Evolutionary conservation across 2,329 filamentous ascomycete genomes (phyloP).

Genomic region (Beauveria australis): DNA sequence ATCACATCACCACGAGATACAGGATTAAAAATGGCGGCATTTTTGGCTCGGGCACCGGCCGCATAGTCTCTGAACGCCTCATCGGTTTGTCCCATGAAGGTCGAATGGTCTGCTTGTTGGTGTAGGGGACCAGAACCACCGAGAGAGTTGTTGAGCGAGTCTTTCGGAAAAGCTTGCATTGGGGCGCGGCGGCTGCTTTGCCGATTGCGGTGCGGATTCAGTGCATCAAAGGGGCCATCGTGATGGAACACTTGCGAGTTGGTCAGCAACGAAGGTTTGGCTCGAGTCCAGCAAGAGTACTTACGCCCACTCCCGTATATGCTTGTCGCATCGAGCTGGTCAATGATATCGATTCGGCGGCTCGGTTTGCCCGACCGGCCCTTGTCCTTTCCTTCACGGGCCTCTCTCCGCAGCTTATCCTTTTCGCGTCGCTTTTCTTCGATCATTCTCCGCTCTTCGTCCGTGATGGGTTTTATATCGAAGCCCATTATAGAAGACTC

Average conservation of each 20-base stretch:
- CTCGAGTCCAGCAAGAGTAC: slow-evolving; percentile 26
- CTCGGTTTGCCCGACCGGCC: slow-evolving; percentile 40
- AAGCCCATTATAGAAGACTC: slow-evolving; percentile 64
- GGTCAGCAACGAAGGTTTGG: slow-evolving; percentile 3
- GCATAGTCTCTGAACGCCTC: slow-evolving; percentile 82
- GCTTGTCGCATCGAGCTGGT: slow-evolving; percentile 91
- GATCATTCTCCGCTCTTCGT: slow-evolving; percentile 39
- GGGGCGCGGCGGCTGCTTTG: slow-evolving; percentile 75
- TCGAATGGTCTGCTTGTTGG: slow-evolving; percentile 69
- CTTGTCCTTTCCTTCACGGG: slow-evolving; percentile 38
- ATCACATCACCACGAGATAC: slow-evolving; percentile 59
- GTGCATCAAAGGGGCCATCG: slow-evolving; percentile 93
- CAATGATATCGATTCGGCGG: slow-evolving; percentile 74
- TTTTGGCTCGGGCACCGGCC: slow-evolving; percentile 26
- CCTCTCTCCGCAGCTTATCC: slow-evolving; percentile 24
- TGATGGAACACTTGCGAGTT: slow-evolving; percentile 78
- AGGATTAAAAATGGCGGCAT: slow-evolving; percentile 56
- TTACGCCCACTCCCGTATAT: slow-evolving; percentile 87
- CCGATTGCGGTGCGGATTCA: slow-evolving; percentile 88
- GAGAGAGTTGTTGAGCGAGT: slow-evolving; percentile 84
- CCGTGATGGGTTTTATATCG: slow-evolving; percentile 48
- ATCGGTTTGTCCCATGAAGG: slow-evolving; percentile 77
- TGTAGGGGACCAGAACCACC: slow-evolving; percentile 84
- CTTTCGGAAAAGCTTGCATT: slow-evolving; percentile 93
- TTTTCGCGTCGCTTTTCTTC: slow-evolving; percentile 13